A percentile compares a stretch with the other conserved stretches of the same genome.
Conservation (phyloP, 805 yeast species). For the Starmerella sp. region DNA sequence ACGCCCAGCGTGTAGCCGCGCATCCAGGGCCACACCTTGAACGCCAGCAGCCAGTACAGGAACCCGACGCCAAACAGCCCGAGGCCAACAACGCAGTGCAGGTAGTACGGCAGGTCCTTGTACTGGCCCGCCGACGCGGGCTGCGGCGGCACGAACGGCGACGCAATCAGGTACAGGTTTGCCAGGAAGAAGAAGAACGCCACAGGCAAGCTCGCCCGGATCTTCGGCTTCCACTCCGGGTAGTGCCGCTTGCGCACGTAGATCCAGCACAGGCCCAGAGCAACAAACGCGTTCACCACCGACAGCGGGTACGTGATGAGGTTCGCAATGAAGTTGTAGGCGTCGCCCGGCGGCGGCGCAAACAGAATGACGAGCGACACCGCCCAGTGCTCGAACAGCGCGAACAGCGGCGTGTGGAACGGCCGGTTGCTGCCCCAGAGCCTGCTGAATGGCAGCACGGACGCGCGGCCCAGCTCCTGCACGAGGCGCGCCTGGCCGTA, state of each 20-base stretch:
- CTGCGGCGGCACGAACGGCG: slow-evolving; percentile 76
- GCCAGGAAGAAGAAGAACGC: slow-evolving; percentile 52
- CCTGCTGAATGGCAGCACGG: slow-evolving; percentile 60
- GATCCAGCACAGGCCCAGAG: slow-evolving; percentile 50
- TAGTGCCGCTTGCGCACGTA: slow-evolving; percentile 30
- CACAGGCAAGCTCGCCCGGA: slow-evolving; percentile 32
- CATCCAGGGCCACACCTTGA: slow-evolving; percentile 42
- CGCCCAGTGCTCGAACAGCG: slow-evolving; percentile 64
- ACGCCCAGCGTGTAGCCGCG: slow-evolving; percentile 21
- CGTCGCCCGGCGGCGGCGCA: slow-evolving; percentile 82
- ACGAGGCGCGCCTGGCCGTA: slow-evolving; percentile 73
- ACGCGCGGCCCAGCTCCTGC: slow-evolving; percentile 75
- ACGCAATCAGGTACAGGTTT: slow-evolving; percentile 55
- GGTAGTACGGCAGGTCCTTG: slow-evolving; percentile 59
- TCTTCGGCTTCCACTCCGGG: slow-evolving; percentile 56
- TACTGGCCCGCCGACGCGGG: slow-evolving; percentile 38
- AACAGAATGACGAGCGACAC: slow-evolving; percentile 62
- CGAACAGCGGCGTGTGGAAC: slow-evolving; percentile 61
- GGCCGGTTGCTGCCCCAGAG: slow-evolving; percentile 65
- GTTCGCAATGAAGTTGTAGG: slow-evolving; percentile 69
- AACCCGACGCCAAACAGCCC: slow-evolving; percentile 50
- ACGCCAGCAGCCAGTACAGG: slow-evolving; percentile 59
- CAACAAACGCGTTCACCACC: slow-evolving; percentile 56
- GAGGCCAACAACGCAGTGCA: slow-evolving; percentile 75
- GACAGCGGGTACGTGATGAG: slow-evolving; percentile 73